A percentile compares a stretch with the other conserved stretches of the same genome.
Evolutionary conservation across 495 filamentous ascomycete species (phyloP).

Genomic region (Neurospora tetraspora): DNA sequence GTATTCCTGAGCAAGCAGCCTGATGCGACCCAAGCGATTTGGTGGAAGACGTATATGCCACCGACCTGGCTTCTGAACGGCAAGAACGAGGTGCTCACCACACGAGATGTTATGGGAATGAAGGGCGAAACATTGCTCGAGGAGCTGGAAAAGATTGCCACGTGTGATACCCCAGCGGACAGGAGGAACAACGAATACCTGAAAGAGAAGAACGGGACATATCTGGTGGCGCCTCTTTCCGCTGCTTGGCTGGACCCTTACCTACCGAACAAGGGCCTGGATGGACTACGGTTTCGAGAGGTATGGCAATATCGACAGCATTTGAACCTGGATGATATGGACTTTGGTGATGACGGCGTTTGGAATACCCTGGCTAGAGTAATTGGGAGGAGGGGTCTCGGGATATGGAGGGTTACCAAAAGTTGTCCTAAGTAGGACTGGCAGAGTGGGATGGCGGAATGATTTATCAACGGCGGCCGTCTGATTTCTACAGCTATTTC

Average conservation of each 20-base stretch:
- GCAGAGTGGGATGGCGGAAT: background rate
- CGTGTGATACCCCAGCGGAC: constrained; percentile 46
- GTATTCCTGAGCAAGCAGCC: constrained; percentile 48
- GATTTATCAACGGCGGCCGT: background rate
- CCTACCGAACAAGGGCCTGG: constrained; percentile 35
- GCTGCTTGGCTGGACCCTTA: constrained; percentile 61
- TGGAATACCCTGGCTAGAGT: constrained; percentile 63
- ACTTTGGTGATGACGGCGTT: constrained; percentile 78
- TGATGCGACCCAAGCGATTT: constrained; percentile 61
- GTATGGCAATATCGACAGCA: constrained; percentile 67
- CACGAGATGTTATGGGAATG: constrained; percentile 76
- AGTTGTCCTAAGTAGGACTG: constrained; percentile 24
- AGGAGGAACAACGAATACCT: constrained; percentile 38
- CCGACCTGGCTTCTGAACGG: constrained; percentile 85
- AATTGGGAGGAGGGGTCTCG: constrained; percentile 69
- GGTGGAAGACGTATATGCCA: constrained; percentile 98
- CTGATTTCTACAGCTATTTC: background rate
- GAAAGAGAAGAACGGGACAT: constrained; percentile 44
- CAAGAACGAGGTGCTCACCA: constrained; percentile 56
- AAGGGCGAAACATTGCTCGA: constrained; percentile 49
- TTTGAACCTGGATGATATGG: constrained; percentile 85
- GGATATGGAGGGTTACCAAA: constrained; percentile 65
- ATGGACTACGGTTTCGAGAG: constrained; percentile 46
- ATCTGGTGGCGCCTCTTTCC: constrained; percentile 62
- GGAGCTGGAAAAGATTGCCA: constrained; percentile 46